Evolutionary conservation across 2,329 filamentous ascomycete species (phyloP), one percentile per base, ranked within the genome.

Genomic region (Xylariaceae sp.): DNA sequence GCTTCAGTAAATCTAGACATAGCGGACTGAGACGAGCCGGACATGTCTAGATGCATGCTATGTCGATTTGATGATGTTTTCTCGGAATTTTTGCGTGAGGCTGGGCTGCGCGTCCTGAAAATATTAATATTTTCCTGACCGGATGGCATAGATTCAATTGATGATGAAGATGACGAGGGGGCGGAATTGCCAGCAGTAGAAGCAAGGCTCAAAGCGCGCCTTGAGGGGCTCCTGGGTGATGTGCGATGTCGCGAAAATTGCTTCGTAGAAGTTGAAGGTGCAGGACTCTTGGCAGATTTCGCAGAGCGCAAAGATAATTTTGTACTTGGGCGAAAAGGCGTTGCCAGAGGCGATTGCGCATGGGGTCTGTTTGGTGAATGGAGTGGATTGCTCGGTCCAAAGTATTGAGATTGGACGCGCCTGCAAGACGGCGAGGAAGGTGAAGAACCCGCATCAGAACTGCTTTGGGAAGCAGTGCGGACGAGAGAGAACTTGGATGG

Each of bases 401-500:
- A 70, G 55, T 69, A 70, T 76, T 78, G 84, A 74, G 49, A 77
- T 67, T 59, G 76, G 62, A 64, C 75, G 67, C 67, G 75, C 60
- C 61, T 72, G 63, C 64, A 59, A 16, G 69, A 71, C 4, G 80
- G 81, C 7, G 81, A 77, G 59, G 80, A 76, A 52, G 80, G 77
- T 20, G 81, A 81, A 23, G 87, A 84, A 20, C 66, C 61, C n/a
- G 62, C 43, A 20, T 81, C 75, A 14, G 79, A 77, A 54, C 71
- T 75, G 59, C 68, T 67, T 48, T 80, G 76, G 0, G 81, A 82
- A 44, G 73, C 73, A 44, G 77, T 72, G 60, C 80, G 79, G 48
- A 74, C 72, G 37, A 96, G 77, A 54, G 84, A 82, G 72, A 95
- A 93, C 73, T 95, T 96, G 29, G 93, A 96, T 10, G 93, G 93